A percentile compares a stretch with the other conserved stretches of the same genome.
phyloP scores from a whole-genome alignment of 2,329 filamentous ascomycete genomes.

The Apiospora aurea region DNA sequence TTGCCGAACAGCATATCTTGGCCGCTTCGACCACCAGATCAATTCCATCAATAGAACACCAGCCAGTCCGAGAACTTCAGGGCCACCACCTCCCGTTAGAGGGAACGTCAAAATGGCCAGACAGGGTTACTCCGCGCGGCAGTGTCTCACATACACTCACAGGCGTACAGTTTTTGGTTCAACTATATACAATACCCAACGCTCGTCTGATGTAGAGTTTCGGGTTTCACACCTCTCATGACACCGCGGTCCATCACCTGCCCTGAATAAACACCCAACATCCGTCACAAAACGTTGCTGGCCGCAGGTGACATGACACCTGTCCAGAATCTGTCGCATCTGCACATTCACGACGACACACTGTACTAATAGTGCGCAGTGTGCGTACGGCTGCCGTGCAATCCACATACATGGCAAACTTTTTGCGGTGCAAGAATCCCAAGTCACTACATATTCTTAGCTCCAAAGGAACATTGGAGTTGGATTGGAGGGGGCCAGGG shows the following conservation, averaged over 20 bases:
- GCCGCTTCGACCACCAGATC: neutral
- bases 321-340: neutral
- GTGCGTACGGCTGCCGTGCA: neutral
- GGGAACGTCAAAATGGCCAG: neutral
- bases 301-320: neutral
- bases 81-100: neutral
- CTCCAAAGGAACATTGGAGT: neutral
- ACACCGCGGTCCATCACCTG: constrained; percentile 12
- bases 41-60: neutral
- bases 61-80: neutral
- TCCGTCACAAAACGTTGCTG: constrained; percentile 11
- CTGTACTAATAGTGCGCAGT: too few species aligned
- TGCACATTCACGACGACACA: constrained; percentile 11
- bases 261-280: constrained; percentile 6
- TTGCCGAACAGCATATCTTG: constrained; percentile 13
- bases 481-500: neutral
- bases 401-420: neutral
- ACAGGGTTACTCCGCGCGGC: constrained; percentile 9
- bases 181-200: neutral
- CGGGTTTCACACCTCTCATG: constrained; percentile 17
- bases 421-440: neutral
- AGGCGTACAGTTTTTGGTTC: neutral
- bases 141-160: constrained; percentile 6
- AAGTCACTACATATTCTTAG: constrained; percentile 6
- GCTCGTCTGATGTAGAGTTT: constrained; percentile 12